Evolutionary conservation across 2,329 filamentous ascomycete genomes (phyloP), one percentile per base, ranked within the genome.

Genomic region (Cylindrodendrum hubeiense): DNA sequence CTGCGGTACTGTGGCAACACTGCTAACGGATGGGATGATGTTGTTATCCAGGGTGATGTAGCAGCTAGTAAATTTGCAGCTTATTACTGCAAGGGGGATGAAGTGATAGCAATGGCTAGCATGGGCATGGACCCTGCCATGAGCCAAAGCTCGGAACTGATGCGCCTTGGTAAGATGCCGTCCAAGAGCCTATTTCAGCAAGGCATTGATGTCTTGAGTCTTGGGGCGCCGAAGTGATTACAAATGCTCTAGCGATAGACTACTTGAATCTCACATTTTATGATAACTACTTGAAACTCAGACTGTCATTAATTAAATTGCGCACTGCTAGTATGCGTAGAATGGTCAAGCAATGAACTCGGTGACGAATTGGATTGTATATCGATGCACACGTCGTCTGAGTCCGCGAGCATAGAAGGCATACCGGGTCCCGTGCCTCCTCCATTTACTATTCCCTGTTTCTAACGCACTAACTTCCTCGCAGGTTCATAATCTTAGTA

Each of bases 1-100:
- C 81, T 99, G 74, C 89, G 96, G 49, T 99, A 99, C 84, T 97
- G 94, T 76, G 96, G 96, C 13, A 96, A 95, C 82, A 94, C 95
- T 1, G 69, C 71, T 9, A 87, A 89, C 58, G 95, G 95, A 0
- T 98, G 89, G 83, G 96, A 99, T 76, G 94, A 97, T 72, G 76
- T 98, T 5, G 86, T 98, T 1, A 73, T 99, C 12, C 87, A 92
- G 54, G 95, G 95, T 13, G 88, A 93, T 71, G 89, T 91, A 0
- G 90, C 90, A 4, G 89, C 95, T 76, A 89, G 88, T 65, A 94
- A 94, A 76, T 99, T 97, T 76, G 90, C 91, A 6, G 95, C 94
- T 0, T 99, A 93, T 81, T 99, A 98, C 78, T 91, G 90, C 58
- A 92, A 93, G 78, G 94, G 92, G 2, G 93, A 98, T 56, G 92